A percentile compares a stretch with the other conserved stretches of the same genome.
phyloP scores from a whole-genome alignment of 176 grass and related monocot genomes.

The Neostapfia colusana region DNA sequence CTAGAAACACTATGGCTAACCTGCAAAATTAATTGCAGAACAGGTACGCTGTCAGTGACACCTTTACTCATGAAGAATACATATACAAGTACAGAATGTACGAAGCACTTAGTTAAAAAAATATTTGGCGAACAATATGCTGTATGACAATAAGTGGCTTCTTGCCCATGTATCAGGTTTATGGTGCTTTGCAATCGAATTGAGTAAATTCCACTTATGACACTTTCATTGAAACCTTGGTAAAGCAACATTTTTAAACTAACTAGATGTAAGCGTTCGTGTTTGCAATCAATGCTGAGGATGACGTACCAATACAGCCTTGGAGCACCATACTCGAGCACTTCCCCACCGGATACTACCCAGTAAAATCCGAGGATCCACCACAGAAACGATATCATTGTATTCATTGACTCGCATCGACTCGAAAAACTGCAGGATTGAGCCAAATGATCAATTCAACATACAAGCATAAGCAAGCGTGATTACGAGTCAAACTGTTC shows the following conservation, averaged over 20 bases:
- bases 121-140: not conserved
- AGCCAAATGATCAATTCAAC: conserved; percentile 10
- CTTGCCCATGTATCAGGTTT: not conserved
- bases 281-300: not conserved
- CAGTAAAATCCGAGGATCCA: conserved; percentile 98
- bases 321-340: conserved; percentile 65
- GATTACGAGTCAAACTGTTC: not conserved
- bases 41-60: not conserved
- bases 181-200: not conserved
- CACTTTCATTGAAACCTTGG: not conserved
- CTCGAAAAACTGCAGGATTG: conserved; percentile 51
- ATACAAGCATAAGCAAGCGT: not conserved
- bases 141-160: not conserved
- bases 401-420: conserved; percentile 85
- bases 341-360: conserved; percentile 69
- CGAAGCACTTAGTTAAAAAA: not conserved
- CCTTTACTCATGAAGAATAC: not conserved
- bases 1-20: conserved; percentile 77
- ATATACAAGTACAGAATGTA: not conserved
- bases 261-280: not conserved
- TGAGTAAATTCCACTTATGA: not conserved
- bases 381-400: conserved; percentile 79
- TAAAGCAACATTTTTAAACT: not conserved
- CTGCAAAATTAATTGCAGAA: conserved; percentile 44
- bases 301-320: conserved; percentile 82